Evolutionary conservation across 106 monocot species (phyloP).

Genomic region (Triglochin maritima): DNA sequence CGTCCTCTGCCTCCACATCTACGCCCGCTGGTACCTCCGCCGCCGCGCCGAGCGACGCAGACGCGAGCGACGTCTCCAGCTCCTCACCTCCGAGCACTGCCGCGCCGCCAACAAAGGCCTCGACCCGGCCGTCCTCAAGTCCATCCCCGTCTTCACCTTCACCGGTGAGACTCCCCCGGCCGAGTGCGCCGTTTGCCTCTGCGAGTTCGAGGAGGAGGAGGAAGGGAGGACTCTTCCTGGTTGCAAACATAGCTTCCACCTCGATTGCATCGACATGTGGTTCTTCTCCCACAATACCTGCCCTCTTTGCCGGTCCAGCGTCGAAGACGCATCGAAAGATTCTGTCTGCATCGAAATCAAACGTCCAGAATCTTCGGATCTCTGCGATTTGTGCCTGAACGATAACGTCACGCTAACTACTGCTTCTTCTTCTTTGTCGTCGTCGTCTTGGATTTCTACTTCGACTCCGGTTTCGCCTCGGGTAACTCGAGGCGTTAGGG

Average conservation of each 20-base stretch:
- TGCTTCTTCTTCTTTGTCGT: too few species aligned
- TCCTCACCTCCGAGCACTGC: neutral
- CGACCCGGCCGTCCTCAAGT: conserved; percentile 8
- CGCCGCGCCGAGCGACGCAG: conserved; percentile 2
- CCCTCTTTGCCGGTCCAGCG: conserved; percentile 4
- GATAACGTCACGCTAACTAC: too few species aligned
- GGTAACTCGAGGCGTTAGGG: too few species aligned
- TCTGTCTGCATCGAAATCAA: neutral
- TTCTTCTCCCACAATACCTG: conserved; percentile 5
- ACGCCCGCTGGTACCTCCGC: conserved; percentile 16
- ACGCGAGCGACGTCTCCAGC: neutral
- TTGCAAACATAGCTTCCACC: conserved; percentile 6
- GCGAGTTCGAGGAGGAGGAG: conserved; percentile 4
- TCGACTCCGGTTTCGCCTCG: too few species aligned
- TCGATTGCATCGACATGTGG: conserved; percentile 13
- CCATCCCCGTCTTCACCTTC: conserved; percentile 16
- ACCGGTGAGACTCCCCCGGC: neutral
- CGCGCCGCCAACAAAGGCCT: conserved; percentile 5
- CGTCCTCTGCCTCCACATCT: conserved; percentile 21
- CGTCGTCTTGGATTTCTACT: too few species aligned
- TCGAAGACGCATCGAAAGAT: neutral
- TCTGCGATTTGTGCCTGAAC: too few species aligned
- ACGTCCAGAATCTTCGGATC: too few species aligned
- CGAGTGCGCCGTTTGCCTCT: conserved; percentile 19
- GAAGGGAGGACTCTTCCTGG: neutral